Conservation (phyloP, 164 flowering plant species). For the Tetrastigma voinierianum region DNA sequence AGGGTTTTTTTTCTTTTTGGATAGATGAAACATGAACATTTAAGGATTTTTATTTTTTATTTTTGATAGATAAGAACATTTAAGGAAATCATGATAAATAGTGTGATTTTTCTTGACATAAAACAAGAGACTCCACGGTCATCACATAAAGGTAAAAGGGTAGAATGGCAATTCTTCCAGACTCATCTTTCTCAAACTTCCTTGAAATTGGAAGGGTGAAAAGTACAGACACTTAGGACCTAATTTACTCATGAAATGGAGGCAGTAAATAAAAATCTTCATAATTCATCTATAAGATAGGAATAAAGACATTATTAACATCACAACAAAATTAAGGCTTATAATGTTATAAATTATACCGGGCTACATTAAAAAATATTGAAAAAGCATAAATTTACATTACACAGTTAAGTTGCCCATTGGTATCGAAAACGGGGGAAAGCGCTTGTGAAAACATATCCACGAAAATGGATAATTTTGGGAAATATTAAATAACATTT, state of each 20-base stretch:
- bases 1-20: too few species aligned
- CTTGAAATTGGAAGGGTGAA: slow-evolving; percentile 98
- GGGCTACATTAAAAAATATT: not conserved
- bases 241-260: slow-evolving; percentile 95
- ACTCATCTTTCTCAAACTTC: slow-evolving; percentile 98
- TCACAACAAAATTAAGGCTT: not conserved
- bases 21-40: too few species aligned
- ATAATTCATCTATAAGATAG: slow-evolving; percentile 83
- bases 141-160: slow-evolving; percentile 97
- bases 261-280: slow-evolving; percentile 98
- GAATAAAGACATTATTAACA: not conserved
- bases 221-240: slow-evolving; percentile 94
- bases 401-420: too few species aligned
- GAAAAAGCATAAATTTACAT: too few species aligned
- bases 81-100: not conserved
- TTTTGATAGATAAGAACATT: too few species aligned
- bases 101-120: not conserved
- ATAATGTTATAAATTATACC: not conserved
- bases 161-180: slow-evolving; percentile 91
- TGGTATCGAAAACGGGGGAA: too few species aligned
- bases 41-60: too few species aligned
- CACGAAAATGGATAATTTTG: too few species aligned
- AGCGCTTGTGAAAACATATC: too few species aligned
- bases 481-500: too few species aligned
- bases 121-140: slow-evolving; percentile 71